These are phyloP conservation scores for Bipolaris oryzae DNA, from an alignment of 2,329 filamentous ascomycete genomes.

Conservation along the genomic window DNA sequence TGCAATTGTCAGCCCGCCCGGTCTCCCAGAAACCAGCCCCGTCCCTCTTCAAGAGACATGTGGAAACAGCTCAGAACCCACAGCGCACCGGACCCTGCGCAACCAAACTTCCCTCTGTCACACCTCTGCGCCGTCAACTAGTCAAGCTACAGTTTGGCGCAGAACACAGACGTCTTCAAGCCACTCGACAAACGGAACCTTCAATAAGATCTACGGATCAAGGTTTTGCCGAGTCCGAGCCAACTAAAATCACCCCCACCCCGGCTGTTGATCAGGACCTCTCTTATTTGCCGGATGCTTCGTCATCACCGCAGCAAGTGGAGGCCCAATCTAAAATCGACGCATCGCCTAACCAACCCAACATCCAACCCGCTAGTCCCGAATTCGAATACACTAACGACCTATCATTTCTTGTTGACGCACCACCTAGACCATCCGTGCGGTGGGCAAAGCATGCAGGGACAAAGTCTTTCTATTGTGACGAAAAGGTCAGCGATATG, in stretches of 20 bases:
- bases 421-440: constrained; percentile 17
- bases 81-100: neutral
- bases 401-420: constrained; percentile 24
- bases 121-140: constrained; percentile 19
- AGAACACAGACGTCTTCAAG: constrained; percentile 10
- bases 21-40: neutral
- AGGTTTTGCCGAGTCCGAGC: constrained; percentile 12
- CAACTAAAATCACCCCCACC: constrained; percentile 6
- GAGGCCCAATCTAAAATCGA: neutral
- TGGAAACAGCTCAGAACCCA: neutral
- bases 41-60: neutral
- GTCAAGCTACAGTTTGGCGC: constrained; percentile 16
- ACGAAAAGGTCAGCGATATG: constrained; percentile 32
- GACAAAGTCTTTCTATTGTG: constrained; percentile 26
- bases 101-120: constrained; percentile 1
- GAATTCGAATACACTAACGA: constrained; percentile 24
- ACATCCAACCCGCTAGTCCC: neutral
- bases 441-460: constrained; percentile 19
- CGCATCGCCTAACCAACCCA: neutral
- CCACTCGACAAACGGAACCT: neutral
- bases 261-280: constrained; percentile 15
- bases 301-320: neutral
- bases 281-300: constrained; percentile 12
- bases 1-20: neutral
- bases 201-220: constrained; percentile 11